A percentile compares a stretch with the other conserved stretches of the same genome.
Evolutionary conservation across 257 asterid genomes (phyloP).

Genomic region (Striga asiatica): DNA sequence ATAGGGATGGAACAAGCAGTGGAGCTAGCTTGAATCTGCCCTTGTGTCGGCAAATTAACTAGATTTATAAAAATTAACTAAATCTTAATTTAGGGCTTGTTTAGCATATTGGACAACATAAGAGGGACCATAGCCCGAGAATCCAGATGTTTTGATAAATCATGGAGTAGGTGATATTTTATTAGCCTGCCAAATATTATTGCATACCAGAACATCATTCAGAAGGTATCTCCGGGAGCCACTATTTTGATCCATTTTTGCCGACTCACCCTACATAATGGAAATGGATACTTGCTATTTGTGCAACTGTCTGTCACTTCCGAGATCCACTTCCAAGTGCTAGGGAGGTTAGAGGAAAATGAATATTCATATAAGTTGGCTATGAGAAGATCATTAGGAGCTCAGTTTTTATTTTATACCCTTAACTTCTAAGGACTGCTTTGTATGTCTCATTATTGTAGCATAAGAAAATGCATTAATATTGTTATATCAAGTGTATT

Average conservation of each 20-base stretch:
- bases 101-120: not conserved
- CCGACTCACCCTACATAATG: not conserved
- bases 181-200: conserved; percentile 3
- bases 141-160: not conserved
- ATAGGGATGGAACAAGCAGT: too few relatives aligned
- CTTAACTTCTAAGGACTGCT: too few relatives aligned
- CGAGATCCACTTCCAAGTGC: not conserved
- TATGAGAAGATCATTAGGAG: not conserved
- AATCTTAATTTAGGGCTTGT: not conserved
- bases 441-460: not conserved
- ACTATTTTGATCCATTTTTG: not conserved
- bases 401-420: not conserved
- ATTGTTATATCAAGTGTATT: not conserved
- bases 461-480: not conserved
- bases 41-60: too few relatives aligned
- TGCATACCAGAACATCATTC: not conserved
- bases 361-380: not conserved
- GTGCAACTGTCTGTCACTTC: not conserved
- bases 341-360: not conserved
- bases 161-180: not conserved
- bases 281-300: not conserved
- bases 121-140: not conserved
- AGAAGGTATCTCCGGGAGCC: not conserved
- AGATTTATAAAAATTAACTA: not conserved
- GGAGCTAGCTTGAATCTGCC: too few relatives aligned